Evolutionary conservation across 2,329 filamentous ascomycete species (phyloP), one percentile per base, ranked within the genome.

Genomic region (Zopfia rhizophila): DNA sequence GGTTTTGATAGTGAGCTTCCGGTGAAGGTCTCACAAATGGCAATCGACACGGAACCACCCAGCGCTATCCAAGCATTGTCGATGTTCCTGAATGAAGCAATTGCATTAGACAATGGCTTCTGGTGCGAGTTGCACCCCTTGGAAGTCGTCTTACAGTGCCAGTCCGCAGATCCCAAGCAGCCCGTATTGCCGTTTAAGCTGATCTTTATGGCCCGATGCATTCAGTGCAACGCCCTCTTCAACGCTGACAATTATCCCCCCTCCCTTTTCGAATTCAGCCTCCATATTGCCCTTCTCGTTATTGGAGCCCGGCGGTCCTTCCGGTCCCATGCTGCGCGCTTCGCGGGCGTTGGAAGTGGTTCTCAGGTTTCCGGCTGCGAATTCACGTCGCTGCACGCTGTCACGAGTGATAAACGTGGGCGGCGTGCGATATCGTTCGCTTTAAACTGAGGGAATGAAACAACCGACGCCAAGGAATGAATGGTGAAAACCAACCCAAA

Each of bases 61-160:
- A 86, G 71, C 5, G 83, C 82, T 41, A 84, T 78, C 84, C 84
- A 88, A 13, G 84, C 83, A 58, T 85, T 86, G 65, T 85, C 84
- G 17, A 85, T 81, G 1, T 82, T 86, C 38, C 87, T 68, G 0
- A 82, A 83, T 32, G 13, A 13, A 13, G 21, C 7, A 12, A 7
- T 5, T 23, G n/a, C n/a, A 29, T 25, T 29, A 39, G 24, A 13
- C 12, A 8, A 21, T n/a, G n/a, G n/a, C n/a, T 7, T 27, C 24
- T 27, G 8, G 24, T 27, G 13, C n/a, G n/a, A n/a, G n/a, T n/a
- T n/a, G n/a, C 12, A 13, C 6, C 12, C 33, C 5, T 24, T n/a
- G 11, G 16, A 24, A n/a, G 13, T 24, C n/a, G 10, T n/a, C 21
- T 22, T 38, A 40, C 38, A 58, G 37, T 14, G 55, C 55, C 21